Conservation (phyloP, 768 basidiomycete genomes). For the Calocybe cyanea region DNA sequence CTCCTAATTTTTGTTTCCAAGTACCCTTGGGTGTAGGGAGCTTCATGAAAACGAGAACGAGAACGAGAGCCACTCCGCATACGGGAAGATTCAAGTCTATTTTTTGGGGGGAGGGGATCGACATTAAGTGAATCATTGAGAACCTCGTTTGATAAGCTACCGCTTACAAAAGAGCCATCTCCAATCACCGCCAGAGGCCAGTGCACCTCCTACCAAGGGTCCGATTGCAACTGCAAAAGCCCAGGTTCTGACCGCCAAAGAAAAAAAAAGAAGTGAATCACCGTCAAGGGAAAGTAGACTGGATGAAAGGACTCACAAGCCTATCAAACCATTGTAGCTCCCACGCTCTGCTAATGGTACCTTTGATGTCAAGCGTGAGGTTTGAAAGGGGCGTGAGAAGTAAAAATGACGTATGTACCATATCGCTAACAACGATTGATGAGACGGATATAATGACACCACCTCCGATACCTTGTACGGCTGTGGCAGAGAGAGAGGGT, state of each 20-base stretch:
- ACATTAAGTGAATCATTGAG: background rate
- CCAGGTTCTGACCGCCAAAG: constrained; percentile 38
- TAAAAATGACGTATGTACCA: constrained; percentile 23
- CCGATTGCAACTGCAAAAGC: constrained; percentile 30
- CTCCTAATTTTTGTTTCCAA: constrained; percentile 28
- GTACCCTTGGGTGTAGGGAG: constrained; percentile 29
- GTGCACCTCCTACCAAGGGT: constrained; percentile 29
- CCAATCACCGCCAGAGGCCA: constrained; percentile 31
- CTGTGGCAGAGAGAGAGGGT: constrained; percentile 16
- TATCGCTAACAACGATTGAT: constrained; percentile 38
- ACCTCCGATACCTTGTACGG: constrained; percentile 38
- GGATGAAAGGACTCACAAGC: background rate
- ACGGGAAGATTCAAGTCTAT: constrained; percentile 41
- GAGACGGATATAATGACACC: constrained; percentile 32
- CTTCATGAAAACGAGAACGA: constrained; percentile 27
- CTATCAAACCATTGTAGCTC: no score
- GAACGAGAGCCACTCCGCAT: constrained; percentile 23
- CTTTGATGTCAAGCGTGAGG: background rate
- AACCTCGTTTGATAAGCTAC: background rate
- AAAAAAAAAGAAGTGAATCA: no score
- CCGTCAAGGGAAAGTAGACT: background rate
- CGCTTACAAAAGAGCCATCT: constrained; percentile 38
- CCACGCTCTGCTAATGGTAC: background rate
- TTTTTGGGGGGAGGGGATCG: background rate
- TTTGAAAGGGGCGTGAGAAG: background rate